Evolutionary conservation across 441 rosid genomes (phyloP).

Genomic region (Aleurites moluccanus): DNA sequence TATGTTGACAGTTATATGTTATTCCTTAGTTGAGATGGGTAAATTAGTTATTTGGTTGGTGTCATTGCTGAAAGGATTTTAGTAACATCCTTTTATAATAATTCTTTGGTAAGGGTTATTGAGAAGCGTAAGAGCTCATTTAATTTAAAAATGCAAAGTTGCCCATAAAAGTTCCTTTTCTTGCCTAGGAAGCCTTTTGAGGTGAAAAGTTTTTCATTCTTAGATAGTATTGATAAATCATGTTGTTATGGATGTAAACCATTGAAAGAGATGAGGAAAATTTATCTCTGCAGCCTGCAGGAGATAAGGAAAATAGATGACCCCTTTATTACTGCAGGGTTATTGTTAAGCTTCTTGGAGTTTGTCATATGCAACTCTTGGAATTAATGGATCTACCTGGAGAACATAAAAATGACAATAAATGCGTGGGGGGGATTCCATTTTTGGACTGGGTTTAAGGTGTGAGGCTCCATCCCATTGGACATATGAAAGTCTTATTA

Average conservation of each 20-base stretch:
- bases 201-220: background rate
- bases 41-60: background rate
- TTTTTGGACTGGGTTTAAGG: background rate
- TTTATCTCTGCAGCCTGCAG: background rate
- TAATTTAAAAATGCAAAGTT: background rate
- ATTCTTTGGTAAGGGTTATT: background rate
- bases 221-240: background rate
- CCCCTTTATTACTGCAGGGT: background rate
- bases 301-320: background rate
- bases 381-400: background rate
- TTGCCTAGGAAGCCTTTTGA: background rate
- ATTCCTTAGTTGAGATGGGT: background rate
- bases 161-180: background rate
- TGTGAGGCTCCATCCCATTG: background rate
- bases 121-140: background rate
- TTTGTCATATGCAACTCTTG: background rate
- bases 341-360: background rate
- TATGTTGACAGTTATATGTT: background rate
- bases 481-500: background rate
- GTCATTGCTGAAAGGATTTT: background rate
- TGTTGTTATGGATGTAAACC: background rate
- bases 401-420: background rate
- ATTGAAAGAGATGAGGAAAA: background rate
- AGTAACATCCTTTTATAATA: background rate
- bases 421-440: background rate